Base-by-base conservation (phyloP, 805 yeast species). In the Yarrowia sp. region DNA sequence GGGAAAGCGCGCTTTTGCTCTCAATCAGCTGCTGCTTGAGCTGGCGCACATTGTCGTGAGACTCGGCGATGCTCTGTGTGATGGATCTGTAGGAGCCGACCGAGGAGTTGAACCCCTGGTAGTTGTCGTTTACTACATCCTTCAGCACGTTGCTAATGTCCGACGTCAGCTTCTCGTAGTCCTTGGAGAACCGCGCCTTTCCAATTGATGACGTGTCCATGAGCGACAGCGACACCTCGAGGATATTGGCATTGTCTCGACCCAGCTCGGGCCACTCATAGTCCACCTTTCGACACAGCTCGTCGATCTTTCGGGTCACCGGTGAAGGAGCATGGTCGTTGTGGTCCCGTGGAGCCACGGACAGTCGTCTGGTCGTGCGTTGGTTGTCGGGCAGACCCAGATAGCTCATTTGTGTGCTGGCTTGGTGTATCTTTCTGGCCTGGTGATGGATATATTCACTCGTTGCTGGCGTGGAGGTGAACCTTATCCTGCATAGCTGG, bases 201-300 rank as follows among this genome's bases (percentile, higher is more conserved):
- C 98, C 98, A n/a, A 92, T 95, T 0, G 96, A 89, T 1, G 96
- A 86, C 70, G 86, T 87, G 74, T 93, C 98, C 71, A 92, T 78
- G 65, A 95, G 79, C 1, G 92, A 86, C 43, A 93, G 79, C 0
- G 97, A 97, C 62, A 87, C 79, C 70, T 91, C 97, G 51, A 95
- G 80, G 1, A 97, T 96, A 72, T 91, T 92, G 64, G 90, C 84
- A 58, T 84, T 81, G 8, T 80, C 80, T 1, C 78, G 77, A 7
- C 81, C 74, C 8, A 86, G 74, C 62, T 83, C 80, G 48, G 77
- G 76, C 86, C 87, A 84, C 65, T 55, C 61, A 22, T 55, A 55
- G 31, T 55, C 61, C 61, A 55, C 61, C 31, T 55, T 55, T n/a
- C 61, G 61, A 31, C 31, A 28, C 38, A 55, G 47, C 38, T 55